Percentiles rank a stretch among this genome's conserved stretches.
These are phyloP conservation scores for Linum lewisii DNA, from an alignment of 345 rosid genomes.

Conservation along the genomic window DNA sequence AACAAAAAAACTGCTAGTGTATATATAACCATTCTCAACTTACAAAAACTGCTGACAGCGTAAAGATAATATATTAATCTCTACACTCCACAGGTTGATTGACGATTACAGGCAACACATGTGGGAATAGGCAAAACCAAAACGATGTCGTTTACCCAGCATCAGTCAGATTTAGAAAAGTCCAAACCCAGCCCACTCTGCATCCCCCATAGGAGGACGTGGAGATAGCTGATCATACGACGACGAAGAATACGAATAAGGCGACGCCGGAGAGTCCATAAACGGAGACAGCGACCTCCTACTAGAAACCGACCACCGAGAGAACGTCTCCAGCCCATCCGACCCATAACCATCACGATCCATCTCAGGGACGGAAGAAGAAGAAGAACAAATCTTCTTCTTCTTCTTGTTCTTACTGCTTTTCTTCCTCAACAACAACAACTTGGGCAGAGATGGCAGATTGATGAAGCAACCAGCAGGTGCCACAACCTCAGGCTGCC, in stretches of 20 bases:
- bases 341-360: constrained; percentile 22
- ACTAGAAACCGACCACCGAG: constrained; percentile 53
- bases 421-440: constrained; percentile 23
- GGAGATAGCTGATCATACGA: constrained; percentile 55
- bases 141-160: neutral
- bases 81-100: too few relatives aligned
- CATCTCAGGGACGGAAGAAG: constrained; percentile 2
- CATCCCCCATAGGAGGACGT: constrained; percentile 27
- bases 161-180: constrained; percentile 32
- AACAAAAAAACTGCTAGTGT: too few relatives aligned
- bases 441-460: constrained; percentile 29
- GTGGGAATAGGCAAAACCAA: neutral
- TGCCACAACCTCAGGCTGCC: constrained; percentile 25
- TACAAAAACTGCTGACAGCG: too few relatives aligned
- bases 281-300: constrained; percentile 47
- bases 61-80: too few relatives aligned
- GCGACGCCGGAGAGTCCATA: constrained; percentile 45
- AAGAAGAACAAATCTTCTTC: too few relatives aligned
- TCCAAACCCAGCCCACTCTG: constrained; percentile 70
- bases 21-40: too few relatives aligned
- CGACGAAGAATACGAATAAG: constrained; percentile 34
- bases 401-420: constrained; percentile 25
- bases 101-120: too few relatives aligned
- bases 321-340: constrained; percentile 32
- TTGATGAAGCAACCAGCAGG: constrained; percentile 47